Evolutionary conservation across 176 grass and related monocot species (phyloP), one percentile per base, ranked within the genome.

Genomic region (Oryza rufipogon): DNA sequence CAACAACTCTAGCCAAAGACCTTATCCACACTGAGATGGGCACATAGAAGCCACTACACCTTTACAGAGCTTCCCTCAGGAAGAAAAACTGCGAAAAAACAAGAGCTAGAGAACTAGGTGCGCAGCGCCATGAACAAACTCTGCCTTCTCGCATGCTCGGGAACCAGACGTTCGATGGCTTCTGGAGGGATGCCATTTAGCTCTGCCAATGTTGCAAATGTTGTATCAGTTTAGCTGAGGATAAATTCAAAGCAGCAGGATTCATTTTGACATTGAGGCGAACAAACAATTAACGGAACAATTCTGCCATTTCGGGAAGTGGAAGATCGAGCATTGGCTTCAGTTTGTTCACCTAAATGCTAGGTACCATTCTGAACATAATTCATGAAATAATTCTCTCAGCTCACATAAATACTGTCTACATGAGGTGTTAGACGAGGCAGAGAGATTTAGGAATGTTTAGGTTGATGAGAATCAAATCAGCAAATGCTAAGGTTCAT

Each of bases 81-180:
- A 49, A 17, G 38, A 39, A 47, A 58, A 89, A 82, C 67, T 58
- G 60, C 0, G 1, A 12, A 6, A 34, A 34, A 81, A 9, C 17
- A 25, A 74, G 44, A 28, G 71, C 1, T 23, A 4, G 9, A 38
- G 71, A 76, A 85, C 86, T 90, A 97, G 78, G 91, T 90, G 45
- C 85, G 87, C 83, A 98, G 87, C 28, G 92, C 93, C 93, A 98
- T 95, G 87, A 95, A 95, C 91, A 92, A 80, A 14, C 89, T 95
- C 84, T 95, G 92, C 83, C 90, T 91, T 80, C 92, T 88, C 0
- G 93, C 89, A 17, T 98, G 96, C 73, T 98, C 93, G 3, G 96
- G 93, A 72, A 93, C 75, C 80, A 95, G 91, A 20, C 89, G 87
- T 42, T 95, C 89, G 9, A 86, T 34, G 20, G 80, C 88, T 76